Evolutionary conservation across 768 basidiomycete species (phyloP).

Genomic region (Collybia sordida): DNA sequence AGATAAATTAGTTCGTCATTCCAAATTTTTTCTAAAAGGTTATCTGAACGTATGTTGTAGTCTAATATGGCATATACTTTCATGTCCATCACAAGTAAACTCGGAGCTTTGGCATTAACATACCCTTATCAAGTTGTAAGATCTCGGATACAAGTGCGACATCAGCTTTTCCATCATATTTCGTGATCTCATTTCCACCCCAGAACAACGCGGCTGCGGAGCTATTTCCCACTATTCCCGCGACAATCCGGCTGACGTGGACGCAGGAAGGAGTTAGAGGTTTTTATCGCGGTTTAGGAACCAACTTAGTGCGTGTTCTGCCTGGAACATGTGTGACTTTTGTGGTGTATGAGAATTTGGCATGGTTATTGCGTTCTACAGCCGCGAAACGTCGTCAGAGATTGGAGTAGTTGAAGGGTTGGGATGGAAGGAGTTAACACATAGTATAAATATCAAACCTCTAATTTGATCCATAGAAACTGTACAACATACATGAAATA

Average conservation of each 20-base stretch:
- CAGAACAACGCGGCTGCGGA: constrained; percentile 68
- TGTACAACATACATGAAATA: neutral
- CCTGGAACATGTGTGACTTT: constrained; percentile 98
- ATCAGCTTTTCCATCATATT: neutral
- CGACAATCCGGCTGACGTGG: constrained; percentile 81
- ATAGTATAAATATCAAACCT: neutral
- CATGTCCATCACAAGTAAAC: constrained; percentile 90
- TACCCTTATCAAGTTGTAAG: constrained; percentile 98
- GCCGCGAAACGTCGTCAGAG: constrained; percentile 44
- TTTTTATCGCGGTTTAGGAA: constrained; percentile 94
- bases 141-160: constrained; percentile 83
- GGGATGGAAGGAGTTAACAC: neutral
- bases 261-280: constrained; percentile 75
- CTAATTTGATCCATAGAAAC: neutral
- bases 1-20: constrained; percentile 78
- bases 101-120: constrained; percentile 78
- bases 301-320: constrained; percentile 90
- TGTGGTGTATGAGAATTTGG: constrained; percentile 93
- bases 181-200: neutral
- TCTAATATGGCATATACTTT: constrained; percentile 88
- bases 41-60: constrained; percentile 35
- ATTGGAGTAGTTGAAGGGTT: constrained; percentile 1
- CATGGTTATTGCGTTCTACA: constrained; percentile 73
- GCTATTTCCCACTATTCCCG: constrained; percentile 81
- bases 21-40: neutral